Percentiles rank a stretch among this genome's conserved stretches.
Evolutionary conservation across 2,329 filamentous ascomycete genomes (phyloP).

Genomic region (Monosporascus sp.): DNA sequence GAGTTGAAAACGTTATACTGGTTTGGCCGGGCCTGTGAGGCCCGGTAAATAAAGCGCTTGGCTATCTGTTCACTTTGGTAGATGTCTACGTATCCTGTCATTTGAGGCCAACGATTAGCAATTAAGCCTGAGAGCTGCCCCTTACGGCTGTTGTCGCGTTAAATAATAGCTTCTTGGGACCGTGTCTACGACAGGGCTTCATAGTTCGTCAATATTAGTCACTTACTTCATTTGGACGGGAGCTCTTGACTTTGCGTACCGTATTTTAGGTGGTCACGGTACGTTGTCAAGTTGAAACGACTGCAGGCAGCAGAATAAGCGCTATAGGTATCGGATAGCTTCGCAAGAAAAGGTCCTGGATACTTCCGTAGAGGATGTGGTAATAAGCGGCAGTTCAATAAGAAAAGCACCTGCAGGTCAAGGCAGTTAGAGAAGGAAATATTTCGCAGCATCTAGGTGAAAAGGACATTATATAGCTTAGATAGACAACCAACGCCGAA

Average conservation of each 20-base stretch:
- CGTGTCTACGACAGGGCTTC: neutral
- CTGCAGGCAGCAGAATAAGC: neutral
- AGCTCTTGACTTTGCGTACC: no score
- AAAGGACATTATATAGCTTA: no score
- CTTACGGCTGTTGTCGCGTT: neutral
- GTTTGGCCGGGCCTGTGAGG: neutral
- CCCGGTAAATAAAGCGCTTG: neutral
- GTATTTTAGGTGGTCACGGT: no score
- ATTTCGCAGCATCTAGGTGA: no score
- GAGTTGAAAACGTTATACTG: conserved; percentile 2
- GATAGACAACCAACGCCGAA: no score
- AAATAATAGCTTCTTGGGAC: neutral
- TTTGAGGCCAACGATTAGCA: no score
- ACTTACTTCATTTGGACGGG: no score
- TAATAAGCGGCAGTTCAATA: neutral
- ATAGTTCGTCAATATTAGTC: no score
- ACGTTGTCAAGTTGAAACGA: neutral
- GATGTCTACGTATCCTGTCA: neutral
- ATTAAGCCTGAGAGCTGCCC: neutral
- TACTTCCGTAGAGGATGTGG: conserved; percentile 2
- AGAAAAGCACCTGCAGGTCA: no score
- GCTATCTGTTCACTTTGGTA: neutral
- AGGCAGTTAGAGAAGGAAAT: no score
- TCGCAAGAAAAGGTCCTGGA: neutral
- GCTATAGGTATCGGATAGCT: neutral